Conservation (phyloP, 2,329 filamentous ascomycete species). For the Calonectria ilicicola region DNA sequence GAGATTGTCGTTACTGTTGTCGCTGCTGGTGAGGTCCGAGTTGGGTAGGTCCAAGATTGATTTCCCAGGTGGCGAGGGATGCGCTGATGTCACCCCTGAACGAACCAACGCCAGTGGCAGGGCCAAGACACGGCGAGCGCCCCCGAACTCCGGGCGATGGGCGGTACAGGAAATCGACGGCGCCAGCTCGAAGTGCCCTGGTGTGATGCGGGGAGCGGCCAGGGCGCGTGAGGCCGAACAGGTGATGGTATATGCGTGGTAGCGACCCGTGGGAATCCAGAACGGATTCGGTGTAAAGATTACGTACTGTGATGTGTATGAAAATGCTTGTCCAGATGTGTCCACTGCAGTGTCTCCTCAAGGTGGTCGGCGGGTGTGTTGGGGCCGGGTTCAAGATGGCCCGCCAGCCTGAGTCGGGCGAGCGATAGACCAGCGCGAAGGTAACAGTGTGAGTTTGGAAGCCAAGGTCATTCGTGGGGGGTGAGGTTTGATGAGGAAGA, state of each 20-base stretch:
- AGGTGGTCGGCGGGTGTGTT: neutral
- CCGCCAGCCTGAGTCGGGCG: neutral
- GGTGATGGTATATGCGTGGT: constrained; percentile 11
- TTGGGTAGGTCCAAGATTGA: constrained; percentile 1
- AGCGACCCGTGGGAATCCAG: constrained; percentile 1
- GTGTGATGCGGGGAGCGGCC: constrained; percentile 13
- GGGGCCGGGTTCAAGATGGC: constrained; percentile 2
- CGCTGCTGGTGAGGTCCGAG: neutral
- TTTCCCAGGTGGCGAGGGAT: neutral
- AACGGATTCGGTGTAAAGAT: neutral
- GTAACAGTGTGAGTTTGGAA: constrained; percentile 4
- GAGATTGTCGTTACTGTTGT: neutral
- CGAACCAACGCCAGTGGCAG: neutral
- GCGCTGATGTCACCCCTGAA: constrained; percentile 20
- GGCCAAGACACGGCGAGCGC: neutral
- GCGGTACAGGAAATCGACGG: constrained; percentile 1
- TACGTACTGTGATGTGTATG: neutral
- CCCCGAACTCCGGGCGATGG: neutral
- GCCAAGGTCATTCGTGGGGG: constrained; percentile 12
- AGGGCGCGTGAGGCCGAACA: constrained; percentile 4
- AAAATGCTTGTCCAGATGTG: neutral
- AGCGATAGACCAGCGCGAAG: neutral
- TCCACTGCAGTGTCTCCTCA: neutral
- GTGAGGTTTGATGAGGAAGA: constrained; percentile 14
- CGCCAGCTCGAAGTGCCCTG: constrained; percentile 1